Conservation (phyloP, 202 grass and related monocot species). For the Bolboschoenoplectus hybrid region DNA sequence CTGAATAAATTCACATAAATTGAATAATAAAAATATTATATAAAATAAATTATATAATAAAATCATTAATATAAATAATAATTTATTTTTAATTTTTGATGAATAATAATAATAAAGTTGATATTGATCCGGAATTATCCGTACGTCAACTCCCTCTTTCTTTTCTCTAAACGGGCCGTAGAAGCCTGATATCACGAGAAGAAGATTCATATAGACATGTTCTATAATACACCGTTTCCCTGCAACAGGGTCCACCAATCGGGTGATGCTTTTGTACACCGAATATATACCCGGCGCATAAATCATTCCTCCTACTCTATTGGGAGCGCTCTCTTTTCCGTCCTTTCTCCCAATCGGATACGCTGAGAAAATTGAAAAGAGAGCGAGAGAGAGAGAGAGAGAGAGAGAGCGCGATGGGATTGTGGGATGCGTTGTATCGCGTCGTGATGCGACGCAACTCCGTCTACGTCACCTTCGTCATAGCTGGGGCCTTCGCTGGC, state of each 20-base stretch:
- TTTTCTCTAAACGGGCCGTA: not conserved
- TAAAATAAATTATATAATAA: no score
- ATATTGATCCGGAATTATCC: no score
- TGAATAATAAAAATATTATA: no score
- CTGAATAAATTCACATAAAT: no score
- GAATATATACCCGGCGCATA: no score
- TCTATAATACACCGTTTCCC: not conserved
- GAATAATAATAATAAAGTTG: no score
- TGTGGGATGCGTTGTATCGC: slow-evolving; percentile 44
- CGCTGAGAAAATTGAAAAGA: not conserved
- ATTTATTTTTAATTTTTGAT: no score
- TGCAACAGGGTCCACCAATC: no score
- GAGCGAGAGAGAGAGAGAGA: not conserved
- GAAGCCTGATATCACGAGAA: not conserved
- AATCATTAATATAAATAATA: no score
- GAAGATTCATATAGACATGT: not conserved
- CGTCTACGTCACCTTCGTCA: slow-evolving; percentile 53
- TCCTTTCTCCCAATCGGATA: not conserved
- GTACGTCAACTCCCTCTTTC: no score
- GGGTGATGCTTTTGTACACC: no score
- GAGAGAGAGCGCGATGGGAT: slow-evolving; percentile 22
- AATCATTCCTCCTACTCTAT: not conserved
- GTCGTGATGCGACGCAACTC: slow-evolving; percentile 50
- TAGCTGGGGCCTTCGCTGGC: slow-evolving; percentile 51
- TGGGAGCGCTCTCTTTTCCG: not conserved